These are phyloP conservation scores for Cercis canadensis DNA, from an alignment of 306 rosid genomes.

Conservation along the genomic window DNA sequence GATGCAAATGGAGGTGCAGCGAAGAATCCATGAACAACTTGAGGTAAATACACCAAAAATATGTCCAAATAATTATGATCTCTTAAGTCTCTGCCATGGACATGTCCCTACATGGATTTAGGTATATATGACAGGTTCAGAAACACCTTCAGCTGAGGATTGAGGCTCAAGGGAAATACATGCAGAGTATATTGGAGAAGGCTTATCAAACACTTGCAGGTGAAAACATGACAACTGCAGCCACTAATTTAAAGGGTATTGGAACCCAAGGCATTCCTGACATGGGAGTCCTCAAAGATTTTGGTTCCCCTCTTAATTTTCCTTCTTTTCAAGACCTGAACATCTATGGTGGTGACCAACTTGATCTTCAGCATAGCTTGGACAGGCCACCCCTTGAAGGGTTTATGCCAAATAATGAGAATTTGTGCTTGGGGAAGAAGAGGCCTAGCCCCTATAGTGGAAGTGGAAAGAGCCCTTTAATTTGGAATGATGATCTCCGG, in stretches of 20 bases:
- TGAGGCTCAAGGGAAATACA: slow-evolving; percentile 99
- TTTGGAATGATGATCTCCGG: slow-evolving; percentile 92
- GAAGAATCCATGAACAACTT: slow-evolving; percentile 94
- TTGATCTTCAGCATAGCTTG: slow-evolving; percentile 70
- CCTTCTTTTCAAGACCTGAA: slow-evolving; percentile 92
- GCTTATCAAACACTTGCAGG: slow-evolving; percentile 99
- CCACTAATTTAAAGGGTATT: slow-evolving; percentile 59
- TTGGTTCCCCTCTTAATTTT: slow-evolving; percentile 70
- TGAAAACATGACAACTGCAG: slow-evolving; percentile 72
- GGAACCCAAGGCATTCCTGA: slow-evolving; percentile 57
- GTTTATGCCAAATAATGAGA: slow-evolving; percentile 52
- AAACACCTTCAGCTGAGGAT: slow-evolving; percentile 95
- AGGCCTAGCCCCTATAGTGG: slow-evolving; percentile 67
- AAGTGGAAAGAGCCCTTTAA: slow-evolving; percentile 82
- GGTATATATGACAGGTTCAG: slow-evolving; percentile 69
- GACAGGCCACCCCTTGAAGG: slow-evolving; percentile 66
- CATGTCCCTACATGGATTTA: slow-evolving; percentile 35
- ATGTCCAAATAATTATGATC: neutral
- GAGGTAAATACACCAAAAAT: slow-evolving; percentile 62
- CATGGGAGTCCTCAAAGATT: slow-evolving; percentile 75
- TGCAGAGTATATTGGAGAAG: slow-evolving; percentile 97
- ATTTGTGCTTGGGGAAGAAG: slow-evolving; percentile 66
- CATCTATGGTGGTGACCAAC: slow-evolving; percentile 76
- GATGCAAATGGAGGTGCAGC: slow-evolving; percentile 99
- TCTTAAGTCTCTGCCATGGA: neutral